Evolutionary conservation across 2,329 filamentous ascomycete species (phyloP).

Genomic region (Mollisia scopiformis): DNA sequence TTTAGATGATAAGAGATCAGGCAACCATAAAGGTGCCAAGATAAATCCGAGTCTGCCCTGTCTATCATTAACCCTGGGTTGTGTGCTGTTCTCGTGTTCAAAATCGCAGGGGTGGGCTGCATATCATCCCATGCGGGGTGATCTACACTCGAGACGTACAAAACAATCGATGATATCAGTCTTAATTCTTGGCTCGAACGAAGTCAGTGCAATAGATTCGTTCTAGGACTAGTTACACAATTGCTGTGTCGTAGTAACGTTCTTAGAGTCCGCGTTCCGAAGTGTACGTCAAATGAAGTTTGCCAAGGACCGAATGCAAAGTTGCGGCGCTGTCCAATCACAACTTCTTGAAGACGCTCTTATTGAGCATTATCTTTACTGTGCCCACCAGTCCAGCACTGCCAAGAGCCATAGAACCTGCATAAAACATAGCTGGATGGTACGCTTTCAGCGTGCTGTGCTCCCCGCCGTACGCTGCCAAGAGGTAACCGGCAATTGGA

Average conservation of each 20-base stretch:
- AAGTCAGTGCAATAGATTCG: background rate
- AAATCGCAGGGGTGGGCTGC: background rate
- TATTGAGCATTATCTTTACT: constrained; percentile 48
- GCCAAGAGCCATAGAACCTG: constrained; percentile 53
- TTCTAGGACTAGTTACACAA: background rate
- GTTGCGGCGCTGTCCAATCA: background rate
- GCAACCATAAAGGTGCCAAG: background rate
- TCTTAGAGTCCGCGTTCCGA: background rate
- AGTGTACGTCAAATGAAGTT: background rate
- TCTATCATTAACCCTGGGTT: background rate
- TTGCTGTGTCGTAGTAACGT: background rate
- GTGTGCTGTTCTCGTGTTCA: background rate
- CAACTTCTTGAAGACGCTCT: constrained; percentile 41
- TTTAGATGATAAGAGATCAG: background rate
- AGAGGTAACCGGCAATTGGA: constrained; percentile 62
- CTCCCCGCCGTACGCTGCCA: constrained; percentile 56
- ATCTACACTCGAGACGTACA: background rate
- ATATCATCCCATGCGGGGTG: background rate
- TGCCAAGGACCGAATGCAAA: background rate
- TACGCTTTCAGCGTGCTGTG: constrained; percentile 54
- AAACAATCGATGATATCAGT: background rate
- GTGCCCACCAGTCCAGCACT: constrained; percentile 46
- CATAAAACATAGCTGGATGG: constrained; percentile 64
- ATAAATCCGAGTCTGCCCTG: too few species aligned
- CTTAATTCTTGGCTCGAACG: background rate